Percentiles rank a stretch among this genome's conserved stretches.
Evolutionary conservation across 805 yeast genomes (phyloP).

Genomic region (Spathaspora arborariae): DNA sequence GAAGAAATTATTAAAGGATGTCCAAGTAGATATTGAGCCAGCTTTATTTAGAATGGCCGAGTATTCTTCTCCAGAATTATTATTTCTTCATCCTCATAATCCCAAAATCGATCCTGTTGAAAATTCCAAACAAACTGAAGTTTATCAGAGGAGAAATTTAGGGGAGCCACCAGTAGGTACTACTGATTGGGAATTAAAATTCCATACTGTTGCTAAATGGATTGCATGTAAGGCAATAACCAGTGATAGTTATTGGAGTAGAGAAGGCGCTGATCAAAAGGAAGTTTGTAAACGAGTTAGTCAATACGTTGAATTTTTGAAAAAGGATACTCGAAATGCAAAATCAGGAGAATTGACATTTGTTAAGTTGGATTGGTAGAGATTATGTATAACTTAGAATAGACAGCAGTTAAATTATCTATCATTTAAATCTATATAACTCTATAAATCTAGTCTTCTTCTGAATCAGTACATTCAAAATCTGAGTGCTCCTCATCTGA

Average conservation of each 20-base stretch:
- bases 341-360: conserved; percentile 6
- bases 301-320: conserved; percentile 21
- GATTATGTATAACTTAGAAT: no score
- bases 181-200: conserved; percentile 33
- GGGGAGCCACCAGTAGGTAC: conserved; percentile 15
- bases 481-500: neutral
- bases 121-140: conserved; percentile 10
- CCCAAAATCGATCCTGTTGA: conserved; percentile 30
- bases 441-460: neutral
- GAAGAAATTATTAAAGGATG: conserved; percentile 6
- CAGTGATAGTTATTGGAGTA: conserved; percentile 20
- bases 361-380: neutral
- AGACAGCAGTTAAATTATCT: no score
- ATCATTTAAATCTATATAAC: no score
- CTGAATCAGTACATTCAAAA: neutral
- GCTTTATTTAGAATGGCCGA: conserved; percentile 5
- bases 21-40: conserved; percentile 6
- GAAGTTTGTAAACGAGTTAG: conserved; percentile 19
- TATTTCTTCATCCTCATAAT: conserved; percentile 29
- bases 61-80: conserved; percentile 19
- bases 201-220: conserved; percentile 30
- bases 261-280: conserved; percentile 11
- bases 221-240: conserved; percentile 25
- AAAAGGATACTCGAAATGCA: conserved; percentile 15
- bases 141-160: conserved; percentile 20